Evolutionary conservation across 108 stramenopile genomes (phyloP).

Genomic region (Conticribra weissflogii): DNA sequence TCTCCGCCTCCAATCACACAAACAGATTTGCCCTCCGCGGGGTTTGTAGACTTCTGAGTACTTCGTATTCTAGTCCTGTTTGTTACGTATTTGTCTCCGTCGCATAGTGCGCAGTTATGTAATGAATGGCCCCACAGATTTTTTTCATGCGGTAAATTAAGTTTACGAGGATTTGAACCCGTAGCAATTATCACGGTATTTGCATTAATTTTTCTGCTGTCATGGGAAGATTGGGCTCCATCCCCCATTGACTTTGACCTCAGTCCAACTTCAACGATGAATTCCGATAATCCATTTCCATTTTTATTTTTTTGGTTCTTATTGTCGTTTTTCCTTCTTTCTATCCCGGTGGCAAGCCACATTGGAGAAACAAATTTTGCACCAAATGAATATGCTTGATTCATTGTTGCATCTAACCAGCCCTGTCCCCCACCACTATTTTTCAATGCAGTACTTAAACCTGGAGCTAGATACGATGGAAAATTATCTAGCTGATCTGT

Average conservation of each 20-base stretch:
- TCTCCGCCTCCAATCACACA: slow-evolving; percentile 50
- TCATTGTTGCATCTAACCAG: slow-evolving; percentile 34
- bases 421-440: slow-evolving; percentile 39
- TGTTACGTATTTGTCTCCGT: slow-evolving; percentile 26
- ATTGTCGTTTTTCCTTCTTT: not conserved
- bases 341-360: slow-evolving; percentile 28
- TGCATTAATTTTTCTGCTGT: slow-evolving; percentile 15
- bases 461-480: slow-evolving; percentile 45
- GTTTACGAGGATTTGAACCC: slow-evolving; percentile 29
- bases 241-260: too few relatives aligned
- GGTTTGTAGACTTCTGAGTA: not conserved
- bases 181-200: slow-evolving; percentile 34
- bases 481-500: slow-evolving; percentile 61
- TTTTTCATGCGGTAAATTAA: slow-evolving; percentile 28
- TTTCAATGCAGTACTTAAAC: slow-evolving; percentile 2
- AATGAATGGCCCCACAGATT: slow-evolving; percentile 34
- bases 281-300: too few relatives aligned
- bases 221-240: too few relatives aligned
- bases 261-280: too few relatives aligned
- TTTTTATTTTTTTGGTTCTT: too few relatives aligned
- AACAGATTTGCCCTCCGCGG: slow-evolving; percentile 20
- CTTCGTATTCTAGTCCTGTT: not conserved
- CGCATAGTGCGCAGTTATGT: slow-evolving; percentile 45
- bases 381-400: slow-evolving; percentile 47
- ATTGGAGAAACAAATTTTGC: slow-evolving; percentile 52